Percentiles rank a stretch among this genome's conserved stretches.
Conservation (phyloP, 106 monocot species). For the Chionographis japonica region DNA sequence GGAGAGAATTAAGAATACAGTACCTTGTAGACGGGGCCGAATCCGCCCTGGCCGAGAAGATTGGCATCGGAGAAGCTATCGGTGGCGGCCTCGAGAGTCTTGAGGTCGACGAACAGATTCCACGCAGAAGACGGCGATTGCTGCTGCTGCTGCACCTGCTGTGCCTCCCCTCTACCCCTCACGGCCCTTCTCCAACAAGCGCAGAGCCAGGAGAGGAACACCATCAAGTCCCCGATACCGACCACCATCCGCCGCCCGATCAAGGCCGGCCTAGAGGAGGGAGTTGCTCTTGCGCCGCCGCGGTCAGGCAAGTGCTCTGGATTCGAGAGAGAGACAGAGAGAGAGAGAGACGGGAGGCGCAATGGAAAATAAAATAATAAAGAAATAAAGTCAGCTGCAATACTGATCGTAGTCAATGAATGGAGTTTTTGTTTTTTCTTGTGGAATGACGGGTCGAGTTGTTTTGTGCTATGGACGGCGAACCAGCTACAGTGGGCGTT, state of each 20-base stretch:
- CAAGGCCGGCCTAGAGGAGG: no score
- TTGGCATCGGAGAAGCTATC: conserved; percentile 54
- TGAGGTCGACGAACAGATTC: conserved; percentile 49
- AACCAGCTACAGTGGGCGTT: no score
- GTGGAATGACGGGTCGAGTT: no score
- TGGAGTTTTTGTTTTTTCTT: no score
- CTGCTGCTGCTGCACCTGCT: background rate
- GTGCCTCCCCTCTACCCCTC: conserved; percentile 5
- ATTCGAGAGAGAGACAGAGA: no score
- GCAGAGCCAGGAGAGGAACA: conserved; percentile 12
- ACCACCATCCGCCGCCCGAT: background rate
- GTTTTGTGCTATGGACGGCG: no score
- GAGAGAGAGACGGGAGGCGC: no score
- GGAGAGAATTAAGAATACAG: background rate
- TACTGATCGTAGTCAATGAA: no score
- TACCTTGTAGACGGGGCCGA: conserved; percentile 81
- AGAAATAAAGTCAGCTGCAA: no score
- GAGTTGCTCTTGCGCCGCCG: no score
- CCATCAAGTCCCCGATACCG: background rate
- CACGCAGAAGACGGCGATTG: background rate
- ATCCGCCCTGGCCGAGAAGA: conserved; percentile 69
- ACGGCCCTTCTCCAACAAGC: conserved; percentile 12
- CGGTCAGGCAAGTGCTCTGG: no score
- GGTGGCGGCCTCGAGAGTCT: conserved; percentile 50
- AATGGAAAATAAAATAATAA: no score